Evolutionary conservation across 352 stramenopile genomes (phyloP), one percentile per base, ranked within the genome.

Genomic region (Phytophthora litchii): DNA sequence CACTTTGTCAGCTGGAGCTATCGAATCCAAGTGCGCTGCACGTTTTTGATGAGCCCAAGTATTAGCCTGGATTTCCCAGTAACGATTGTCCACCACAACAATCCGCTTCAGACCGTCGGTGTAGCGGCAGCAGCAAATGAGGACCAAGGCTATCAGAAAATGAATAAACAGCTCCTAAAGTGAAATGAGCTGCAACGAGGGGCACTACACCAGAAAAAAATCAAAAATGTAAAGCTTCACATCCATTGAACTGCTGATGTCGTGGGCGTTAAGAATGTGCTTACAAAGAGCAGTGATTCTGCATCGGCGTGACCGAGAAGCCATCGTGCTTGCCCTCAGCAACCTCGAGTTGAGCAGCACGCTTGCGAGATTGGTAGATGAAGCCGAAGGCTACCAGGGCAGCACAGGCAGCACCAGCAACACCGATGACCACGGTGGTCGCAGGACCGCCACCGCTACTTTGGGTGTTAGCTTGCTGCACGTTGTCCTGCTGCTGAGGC

Each of bases 351-450:
- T 78, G 63, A 17, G 69, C 48, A 1, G 77, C 79, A 49, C 80
- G 82, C 70, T 87, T 70, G 60, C 79, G 79, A 46, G 79, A 67
- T 67, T 86, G 75, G 72, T 86, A 89, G 70, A 89, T 87, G 67
- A 89, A 86, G 34, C 72, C 79, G 35, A 86, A 86, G 9, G 77
- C 77, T 29, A 67, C 75, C 37, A 82, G 32, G 2, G 75, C 76
- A 5, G 58, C 70, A 10, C 64, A 76, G 25, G 74, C 75, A 29
- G 60, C 70, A 21, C 42, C 44, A 17, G 56, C 67, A 13, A 83
- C 25, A 19, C 67, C 62, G 12, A 74, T 17, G 9, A 44, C 60
- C 20, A 67, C 63, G 19, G 48, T 54, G 11, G 64, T 70, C 17
- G 34, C 27, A 23, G 32, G 44, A 32, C 46, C 43, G 34, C 44